Conservation (phyloP, 768 basidiomycete species). For the Termitomyces titanicus region DNA sequence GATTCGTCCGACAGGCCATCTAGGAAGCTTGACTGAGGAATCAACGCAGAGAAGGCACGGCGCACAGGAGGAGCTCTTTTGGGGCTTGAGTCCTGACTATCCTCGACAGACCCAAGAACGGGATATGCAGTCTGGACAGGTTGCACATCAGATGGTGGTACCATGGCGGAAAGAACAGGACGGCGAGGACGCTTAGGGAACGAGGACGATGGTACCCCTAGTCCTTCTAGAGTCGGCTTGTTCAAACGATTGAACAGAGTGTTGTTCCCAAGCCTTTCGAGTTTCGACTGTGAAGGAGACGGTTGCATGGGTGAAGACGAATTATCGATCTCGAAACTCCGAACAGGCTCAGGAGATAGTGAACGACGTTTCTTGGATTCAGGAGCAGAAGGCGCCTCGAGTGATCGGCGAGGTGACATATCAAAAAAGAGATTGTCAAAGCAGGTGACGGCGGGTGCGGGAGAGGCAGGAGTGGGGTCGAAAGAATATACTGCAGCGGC, state of each 20-base stretch:
- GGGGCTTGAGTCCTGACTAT: slow-evolving; percentile 25
- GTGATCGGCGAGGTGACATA: slow-evolving; percentile 46
- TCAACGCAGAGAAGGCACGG: slow-evolving; percentile 74
- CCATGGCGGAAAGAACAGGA: slow-evolving; percentile 63
- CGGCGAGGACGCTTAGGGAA: slow-evolving; percentile 59
- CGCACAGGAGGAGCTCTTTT: slow-evolving; percentile 48
- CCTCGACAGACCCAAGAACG: slow-evolving; percentile 25
- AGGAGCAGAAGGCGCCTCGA: slow-evolving; percentile 40
- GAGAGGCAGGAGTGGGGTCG: slow-evolving; percentile 40
- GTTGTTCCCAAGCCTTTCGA: slow-evolving; percentile 47
- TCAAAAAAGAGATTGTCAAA: slow-evolving; percentile 63
- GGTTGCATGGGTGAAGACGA: slow-evolving; percentile 49
- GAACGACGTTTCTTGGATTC: slow-evolving; percentile 56
- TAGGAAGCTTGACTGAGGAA: slow-evolving; percentile 56
- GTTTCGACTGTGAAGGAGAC: slow-evolving; percentile 47
- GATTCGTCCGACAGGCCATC: slow-evolving; percentile 46
- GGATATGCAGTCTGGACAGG: slow-evolving; percentile 41
- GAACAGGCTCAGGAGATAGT: slow-evolving; percentile 47
- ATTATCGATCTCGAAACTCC: slow-evolving; percentile 31
- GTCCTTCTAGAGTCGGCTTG: slow-evolving; percentile 49
- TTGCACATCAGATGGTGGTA: slow-evolving; percentile 39
- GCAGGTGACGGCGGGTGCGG: slow-evolving; percentile 47
- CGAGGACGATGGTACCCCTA: slow-evolving; percentile 51
- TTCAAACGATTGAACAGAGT: slow-evolving; percentile 42
- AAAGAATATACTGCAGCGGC: slow-evolving; percentile 24